Percentiles rank a stretch among this genome's conserved stretches.
Evolutionary conservation across 2,329 filamentous ascomycete species (phyloP).

Genomic region (Periglandula ipomoeae): DNA sequence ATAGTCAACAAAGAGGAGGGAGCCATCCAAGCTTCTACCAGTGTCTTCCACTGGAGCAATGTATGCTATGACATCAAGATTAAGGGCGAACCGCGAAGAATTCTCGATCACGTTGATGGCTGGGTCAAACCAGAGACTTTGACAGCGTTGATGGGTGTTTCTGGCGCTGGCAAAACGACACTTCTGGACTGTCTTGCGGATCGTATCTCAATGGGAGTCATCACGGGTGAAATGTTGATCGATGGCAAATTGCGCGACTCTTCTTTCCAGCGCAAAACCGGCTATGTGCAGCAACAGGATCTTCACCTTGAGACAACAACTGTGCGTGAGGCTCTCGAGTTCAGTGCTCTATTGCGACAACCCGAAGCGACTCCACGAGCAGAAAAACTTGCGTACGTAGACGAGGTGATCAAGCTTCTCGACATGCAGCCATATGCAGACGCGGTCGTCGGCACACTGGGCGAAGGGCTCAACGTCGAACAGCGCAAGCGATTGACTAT

Average conservation of each 20-base stretch:
- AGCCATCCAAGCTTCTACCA: slow-evolving; percentile 37
- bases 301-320: slow-evolving; percentile 71
- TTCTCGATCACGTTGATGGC: slow-evolving; percentile 72
- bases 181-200: slow-evolving; percentile 33
- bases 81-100: slow-evolving; percentile 58
- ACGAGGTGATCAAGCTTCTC: slow-evolving; percentile 56
- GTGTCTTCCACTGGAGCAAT: slow-evolving; percentile 70
- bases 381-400: slow-evolving; percentile 54
- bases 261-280: slow-evolving; percentile 61
- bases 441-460: slow-evolving; percentile 54
- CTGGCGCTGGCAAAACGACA: slow-evolving; percentile 34
- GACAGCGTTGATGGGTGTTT: slow-evolving; percentile 66
- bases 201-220: slow-evolving; percentile 50
- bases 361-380: slow-evolving; percentile 39
- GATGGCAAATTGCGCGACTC: slow-evolving; percentile 47
- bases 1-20: slow-evolving; percentile 12
- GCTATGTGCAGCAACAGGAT: slow-evolving; percentile 90
- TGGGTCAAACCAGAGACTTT: slow-evolving; percentile 87
- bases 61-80: slow-evolving; percentile 65
- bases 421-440: slow-evolving; percentile 59
- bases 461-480: slow-evolving; percentile 51
- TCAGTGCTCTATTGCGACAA: slow-evolving; percentile 50
- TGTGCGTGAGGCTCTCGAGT: slow-evolving; percentile 43
- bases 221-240: slow-evolving; percentile 58
- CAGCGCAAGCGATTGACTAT: slow-evolving; percentile 55